Base-by-base conservation (phyloP, 2,329 filamentous ascomycete species). In the Ophiostoma populinum region DNA sequence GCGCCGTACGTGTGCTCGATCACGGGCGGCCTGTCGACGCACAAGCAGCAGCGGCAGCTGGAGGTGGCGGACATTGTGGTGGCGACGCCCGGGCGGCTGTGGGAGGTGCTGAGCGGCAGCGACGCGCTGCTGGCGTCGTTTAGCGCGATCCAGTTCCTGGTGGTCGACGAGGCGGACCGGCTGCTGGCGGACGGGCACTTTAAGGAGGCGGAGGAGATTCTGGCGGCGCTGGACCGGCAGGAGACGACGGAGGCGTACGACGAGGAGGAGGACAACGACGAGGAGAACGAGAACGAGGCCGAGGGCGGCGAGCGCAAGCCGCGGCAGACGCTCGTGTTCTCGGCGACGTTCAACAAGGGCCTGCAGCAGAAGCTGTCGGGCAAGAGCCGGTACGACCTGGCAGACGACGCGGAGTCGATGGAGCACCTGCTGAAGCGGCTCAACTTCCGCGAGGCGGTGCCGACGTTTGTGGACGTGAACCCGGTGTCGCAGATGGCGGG, bases 141-240 rank as follows among this genome's bases (percentile, higher is more conserved):
- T 47, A 76, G 75, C 49, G 57, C 68, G 33, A 76, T 93, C 32
- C 65, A 69, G 33, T 95, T 87, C 51, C 59, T 98, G 2, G 83
- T 95, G 0, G 67, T 98, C 1, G 90, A 98, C 47, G 90, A 98
- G 55, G 90, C 90, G 0, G 90, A 98, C 58, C 70, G 90, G 35
- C 63, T 98, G 13, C 66, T 98, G 41, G 90, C 83, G 35, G 80
- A 92, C 45, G 90, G 90, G 0, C 81, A 94, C 50, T 98, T 93
- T 58, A 87, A 94, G 54, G 90, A 98, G 53, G 75, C 86, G 5
- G 78, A 86, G 45, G 78, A 93, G 38, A 92, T 98, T 16, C 57
- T 98, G 12, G 75, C 74, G 38, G 73, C 82, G 0, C 58, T 98
- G 8, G 83, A 94, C 48, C 66, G 75, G 19, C 59, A 67, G 25